Conservation (phyloP, 2,329 filamentous ascomycete species). For the Penicillium decumbens region DNA sequence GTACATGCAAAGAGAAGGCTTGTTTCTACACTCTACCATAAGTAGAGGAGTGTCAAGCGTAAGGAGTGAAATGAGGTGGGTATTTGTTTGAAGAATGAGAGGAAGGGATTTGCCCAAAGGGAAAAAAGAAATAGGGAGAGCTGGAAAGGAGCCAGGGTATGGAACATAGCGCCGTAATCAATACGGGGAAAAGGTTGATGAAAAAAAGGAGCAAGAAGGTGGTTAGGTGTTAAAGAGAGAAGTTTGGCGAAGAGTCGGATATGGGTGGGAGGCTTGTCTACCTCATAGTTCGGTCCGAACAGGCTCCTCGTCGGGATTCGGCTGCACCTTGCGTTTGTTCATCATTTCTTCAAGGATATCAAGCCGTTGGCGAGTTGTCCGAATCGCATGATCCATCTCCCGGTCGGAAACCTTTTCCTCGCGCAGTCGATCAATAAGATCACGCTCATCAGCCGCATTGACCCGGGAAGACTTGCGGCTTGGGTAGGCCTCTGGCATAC, state of each 20-base stretch:
- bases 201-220: too few species aligned
- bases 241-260: background rate
- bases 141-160: background rate
- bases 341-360: constrained; percentile 70
- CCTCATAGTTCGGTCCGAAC: constrained; percentile 25
- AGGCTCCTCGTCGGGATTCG: constrained; percentile 14
- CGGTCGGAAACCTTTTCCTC: constrained; percentile 67
- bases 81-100: background rate
- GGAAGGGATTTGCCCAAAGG: background rate
- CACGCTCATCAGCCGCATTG: constrained; percentile 34
- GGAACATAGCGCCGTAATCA: background rate
- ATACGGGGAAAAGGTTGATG: background rate
- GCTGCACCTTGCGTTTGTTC: constrained; percentile 49
- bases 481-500: constrained; percentile 29
- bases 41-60: background rate
- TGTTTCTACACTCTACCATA: background rate
- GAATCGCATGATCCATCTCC: constrained; percentile 74
- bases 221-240: background rate
- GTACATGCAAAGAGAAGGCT: constrained; percentile 19
- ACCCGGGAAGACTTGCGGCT: constrained; percentile 44
- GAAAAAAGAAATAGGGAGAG: background rate
- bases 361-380: constrained; percentile 80
- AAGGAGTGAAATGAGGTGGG: background rate
- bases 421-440: constrained; percentile 54
- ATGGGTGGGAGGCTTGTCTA: background rate